Conservation (phyloP, 371 early-diverging fungal species). For the Rhizomucor pusillus region DNA sequence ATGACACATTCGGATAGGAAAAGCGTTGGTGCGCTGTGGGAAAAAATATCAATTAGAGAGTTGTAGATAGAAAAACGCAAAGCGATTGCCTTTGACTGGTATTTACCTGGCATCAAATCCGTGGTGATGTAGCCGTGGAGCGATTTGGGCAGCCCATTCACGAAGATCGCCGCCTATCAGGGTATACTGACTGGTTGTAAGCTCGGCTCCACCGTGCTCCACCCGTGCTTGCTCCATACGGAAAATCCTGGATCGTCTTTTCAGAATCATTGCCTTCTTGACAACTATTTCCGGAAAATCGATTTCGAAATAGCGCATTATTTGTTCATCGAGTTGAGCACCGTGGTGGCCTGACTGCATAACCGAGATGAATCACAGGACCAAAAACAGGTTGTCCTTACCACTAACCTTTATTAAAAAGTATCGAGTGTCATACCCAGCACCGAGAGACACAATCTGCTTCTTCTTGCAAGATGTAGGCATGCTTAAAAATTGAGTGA, state of each 20-base stretch:
- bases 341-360: constrained; percentile 13
- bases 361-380: not conserved
- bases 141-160: constrained; percentile 53
- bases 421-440: constrained; percentile 93
- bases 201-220: constrained; percentile 68
- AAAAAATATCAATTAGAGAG: not conserved
- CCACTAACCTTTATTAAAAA: constrained; percentile 51
- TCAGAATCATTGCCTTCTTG: constrained; percentile 72
- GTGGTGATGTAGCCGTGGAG: constrained; percentile 50
- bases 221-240: constrained; percentile 20
- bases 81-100: not conserved
- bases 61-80: not conserved
- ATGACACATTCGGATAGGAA: constrained; percentile 92
- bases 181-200: constrained; percentile 64
- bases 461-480: constrained; percentile 24
- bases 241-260: constrained; percentile 51
- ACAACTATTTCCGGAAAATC: constrained; percentile 87
- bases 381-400: not conserved
- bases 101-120: constrained; percentile 70
- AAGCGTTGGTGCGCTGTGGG: constrained; percentile 73
- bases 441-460: constrained; percentile 88
- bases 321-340: constrained; percentile 2
- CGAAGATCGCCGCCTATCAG: constrained; percentile 85
- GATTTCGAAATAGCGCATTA: constrained; percentile 76
- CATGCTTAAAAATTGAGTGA: constrained; percentile 58